These are phyloP conservation scores for Didymella glomerata DNA, from an alignment of 2,329 filamentous ascomycete genomes.

Conservation along the genomic window DNA sequence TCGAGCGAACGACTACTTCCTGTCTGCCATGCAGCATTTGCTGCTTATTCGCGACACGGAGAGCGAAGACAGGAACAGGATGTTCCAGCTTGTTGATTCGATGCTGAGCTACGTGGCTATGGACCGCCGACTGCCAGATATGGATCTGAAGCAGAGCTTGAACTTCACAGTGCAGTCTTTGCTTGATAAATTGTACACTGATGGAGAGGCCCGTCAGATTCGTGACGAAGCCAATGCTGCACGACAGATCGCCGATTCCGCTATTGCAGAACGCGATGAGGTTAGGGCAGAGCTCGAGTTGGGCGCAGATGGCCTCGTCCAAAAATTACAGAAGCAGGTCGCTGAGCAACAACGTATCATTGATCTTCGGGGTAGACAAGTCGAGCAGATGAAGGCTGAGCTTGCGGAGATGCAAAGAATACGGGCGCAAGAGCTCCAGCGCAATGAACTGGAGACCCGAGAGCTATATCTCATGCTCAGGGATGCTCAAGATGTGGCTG, in stretches of 20 bases:
- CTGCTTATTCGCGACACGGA: slow-evolving; percentile 91
- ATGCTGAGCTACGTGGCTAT: slow-evolving; percentile 99
- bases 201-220: slow-evolving; percentile 91
- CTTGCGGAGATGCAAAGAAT: slow-evolving; percentile 85
- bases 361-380: slow-evolving; percentile 84
- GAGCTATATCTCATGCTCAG: slow-evolving; percentile 98
- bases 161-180: slow-evolving; percentile 97
- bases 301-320: slow-evolving; percentile 91
- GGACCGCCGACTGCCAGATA: slow-evolving; percentile 92
- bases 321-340: slow-evolving; percentile 91
- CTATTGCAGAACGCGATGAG: slow-evolving; percentile 95
- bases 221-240: slow-evolving; percentile 91
- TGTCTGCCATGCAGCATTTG: slow-evolving; percentile 94
- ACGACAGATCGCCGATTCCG: slow-evolving; percentile 91
- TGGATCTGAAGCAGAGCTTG: slow-evolving; percentile 96
- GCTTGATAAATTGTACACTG: slow-evolving; percentile 94
- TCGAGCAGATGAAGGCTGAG: slow-evolving; percentile 87
- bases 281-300: slow-evolving; percentile 88
- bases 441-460: slow-evolving; percentile 94
- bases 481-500: slow-evolving; percentile 95
- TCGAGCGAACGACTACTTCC: slow-evolving; percentile 91
- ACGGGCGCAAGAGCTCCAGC: slow-evolving; percentile 87
- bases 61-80: slow-evolving; percentile 86
- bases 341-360: slow-evolving; percentile 92
- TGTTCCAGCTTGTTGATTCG: slow-evolving; percentile 98